Conservation (phyloP, 768 basidiomycete species). For the Clitopilus hobsonii region DNA sequence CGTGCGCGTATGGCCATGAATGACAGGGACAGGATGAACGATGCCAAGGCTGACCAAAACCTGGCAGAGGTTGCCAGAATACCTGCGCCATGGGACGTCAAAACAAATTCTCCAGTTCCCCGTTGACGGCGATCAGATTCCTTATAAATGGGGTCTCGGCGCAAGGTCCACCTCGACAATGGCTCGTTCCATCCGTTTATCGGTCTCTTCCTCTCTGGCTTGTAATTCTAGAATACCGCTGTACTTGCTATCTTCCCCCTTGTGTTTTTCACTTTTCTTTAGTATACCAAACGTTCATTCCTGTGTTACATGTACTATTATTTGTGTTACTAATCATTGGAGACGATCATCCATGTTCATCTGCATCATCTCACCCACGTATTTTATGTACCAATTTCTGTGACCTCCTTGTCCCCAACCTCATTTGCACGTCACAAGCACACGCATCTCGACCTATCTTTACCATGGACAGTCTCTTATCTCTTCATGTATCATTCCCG, state of each 20-base stretch:
- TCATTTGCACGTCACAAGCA: neutral
- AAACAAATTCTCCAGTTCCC: slow-evolving; percentile 13
- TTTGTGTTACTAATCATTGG: neutral
- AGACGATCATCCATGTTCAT: neutral
- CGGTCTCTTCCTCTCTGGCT: neutral
- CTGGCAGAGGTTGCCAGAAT: slow-evolving; percentile 66
- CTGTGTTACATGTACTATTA: neutral
- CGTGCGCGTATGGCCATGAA: slow-evolving; percentile 75
- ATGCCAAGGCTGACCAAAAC: slow-evolving; percentile 77
- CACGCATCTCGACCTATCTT: neutral
- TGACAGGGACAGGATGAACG: slow-evolving; percentile 64
- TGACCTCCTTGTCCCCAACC: neutral
- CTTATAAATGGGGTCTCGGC: neutral
- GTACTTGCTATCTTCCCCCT: neutral
- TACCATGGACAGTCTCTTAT: neutral
- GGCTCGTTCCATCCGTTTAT: neutral
- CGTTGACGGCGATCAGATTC: neutral
- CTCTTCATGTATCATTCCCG: neutral
- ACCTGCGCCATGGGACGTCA: slow-evolving; percentile 70
- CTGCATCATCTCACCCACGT: neutral
- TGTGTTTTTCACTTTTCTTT: neutral
- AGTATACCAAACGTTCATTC: neutral
- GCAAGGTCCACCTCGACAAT: neutral
- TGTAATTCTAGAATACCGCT: neutral
- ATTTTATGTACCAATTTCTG: neutral